Conservation (phyloP, 2,329 filamentous ascomycete genomes). For the Monosporascus sp. region DNA sequence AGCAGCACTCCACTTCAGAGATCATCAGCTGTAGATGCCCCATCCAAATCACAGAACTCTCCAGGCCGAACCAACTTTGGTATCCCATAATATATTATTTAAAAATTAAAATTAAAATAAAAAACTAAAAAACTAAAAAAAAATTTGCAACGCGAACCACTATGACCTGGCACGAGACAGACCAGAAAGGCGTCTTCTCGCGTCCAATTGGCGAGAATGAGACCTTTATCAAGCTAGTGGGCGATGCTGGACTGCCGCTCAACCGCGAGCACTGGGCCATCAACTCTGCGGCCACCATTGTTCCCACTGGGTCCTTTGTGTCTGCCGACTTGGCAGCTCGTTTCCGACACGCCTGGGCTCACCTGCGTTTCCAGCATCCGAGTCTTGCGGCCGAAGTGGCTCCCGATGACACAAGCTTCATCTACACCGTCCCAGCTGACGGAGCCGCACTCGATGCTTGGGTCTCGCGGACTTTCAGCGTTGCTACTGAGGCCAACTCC, state of each 20-base stretch:
- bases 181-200: conserved; percentile 1
- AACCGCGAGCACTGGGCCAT: conserved; percentile 29
- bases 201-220: conserved; percentile 14
- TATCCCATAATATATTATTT: too few relatives aligned
- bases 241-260: conserved; percentile 18
- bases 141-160: neutral
- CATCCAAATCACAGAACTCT: too few relatives aligned
- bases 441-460: conserved; percentile 10
- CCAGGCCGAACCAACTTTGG: too few relatives aligned
- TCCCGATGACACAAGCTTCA: conserved; percentile 7
- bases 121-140: too few relatives aligned
- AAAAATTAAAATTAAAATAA: too few relatives aligned
- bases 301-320: conserved; percentile 13
- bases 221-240: conserved; percentile 25
- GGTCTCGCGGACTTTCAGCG: conserved; percentile 14
- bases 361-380: conserved; percentile 15
- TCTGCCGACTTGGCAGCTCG: conserved; percentile 11
- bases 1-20: too few relatives aligned
- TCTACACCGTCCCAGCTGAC: conserved; percentile 13
- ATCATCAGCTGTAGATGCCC: too few relatives aligned
- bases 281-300: conserved; percentile 16
- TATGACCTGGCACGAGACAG: neutral
- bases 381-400: conserved; percentile 12
- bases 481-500: conserved; percentile 10
- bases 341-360: conserved; percentile 12